These are phyloP conservation scores for Kodamaea kaohsiungensis DNA, from an alignment of 805 yeast species.

Conservation along the genomic window DNA sequence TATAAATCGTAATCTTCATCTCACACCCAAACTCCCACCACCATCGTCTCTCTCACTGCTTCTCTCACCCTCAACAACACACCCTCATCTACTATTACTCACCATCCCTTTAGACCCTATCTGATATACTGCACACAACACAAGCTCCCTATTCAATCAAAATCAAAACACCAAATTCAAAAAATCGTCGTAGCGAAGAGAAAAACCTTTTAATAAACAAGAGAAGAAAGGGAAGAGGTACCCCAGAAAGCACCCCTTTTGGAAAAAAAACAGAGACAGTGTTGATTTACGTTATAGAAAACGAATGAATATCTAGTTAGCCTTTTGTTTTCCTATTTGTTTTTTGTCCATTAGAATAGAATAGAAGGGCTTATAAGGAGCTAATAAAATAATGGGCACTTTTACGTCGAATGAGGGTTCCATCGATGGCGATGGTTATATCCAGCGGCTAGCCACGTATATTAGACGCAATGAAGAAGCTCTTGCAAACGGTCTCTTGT, in stretches of 20 bases:
- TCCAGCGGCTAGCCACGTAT: constrained; percentile 54
- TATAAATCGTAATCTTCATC: background rate
- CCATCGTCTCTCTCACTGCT: background rate
- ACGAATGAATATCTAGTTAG: background rate
- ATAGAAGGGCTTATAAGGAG: background rate
- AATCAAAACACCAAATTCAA: constrained; percentile 6
- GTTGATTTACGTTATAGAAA: background rate
- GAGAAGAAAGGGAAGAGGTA: background rate
- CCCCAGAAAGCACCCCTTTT: constrained; percentile 1
- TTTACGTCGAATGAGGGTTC: constrained; percentile 33
- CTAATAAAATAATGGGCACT: constrained; percentile 18
- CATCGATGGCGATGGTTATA: constrained; percentile 58
- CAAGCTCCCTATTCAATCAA: constrained; percentile 2
- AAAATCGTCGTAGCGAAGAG: constrained; percentile 4
- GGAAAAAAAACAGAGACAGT: background rate
- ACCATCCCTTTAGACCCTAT: background rate
- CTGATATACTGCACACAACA: constrained; percentile 1
- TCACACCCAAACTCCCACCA: too few relatives aligned
- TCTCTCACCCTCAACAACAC: background rate
- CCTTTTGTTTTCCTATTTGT: background rate
- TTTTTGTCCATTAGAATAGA: background rate
- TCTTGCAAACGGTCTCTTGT: constrained; percentile 57
- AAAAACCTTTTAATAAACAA: constrained; percentile 5
- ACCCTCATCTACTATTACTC: background rate
- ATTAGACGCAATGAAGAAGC: constrained; percentile 58